Base-by-base conservation (phyloP, 495 filamentous ascomycete genomes). In the Podospora tetraspora region DNA sequence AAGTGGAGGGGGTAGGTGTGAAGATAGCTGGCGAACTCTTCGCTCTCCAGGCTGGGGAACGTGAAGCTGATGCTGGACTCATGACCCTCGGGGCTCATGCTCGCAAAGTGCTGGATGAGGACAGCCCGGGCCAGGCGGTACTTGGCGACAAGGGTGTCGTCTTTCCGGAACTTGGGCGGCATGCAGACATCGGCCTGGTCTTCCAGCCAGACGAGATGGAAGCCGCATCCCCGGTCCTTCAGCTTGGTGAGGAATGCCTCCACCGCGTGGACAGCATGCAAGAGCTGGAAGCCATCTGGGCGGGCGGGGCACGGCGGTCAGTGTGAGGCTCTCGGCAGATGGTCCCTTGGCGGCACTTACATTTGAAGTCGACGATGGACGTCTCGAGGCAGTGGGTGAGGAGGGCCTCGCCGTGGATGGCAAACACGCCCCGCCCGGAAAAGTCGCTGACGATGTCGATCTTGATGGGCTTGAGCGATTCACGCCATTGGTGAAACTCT, bases 391-490 rank as follows among this genome's bases (percentile, higher is more conserved):
- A 88, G 52, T 88, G 74, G 13, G 87, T 77, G 1, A 94, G 77
- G 11, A 93, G 78, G 0, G 90, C 89, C 66, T 94, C 91, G 2
- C 90, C 91, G 69, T 94, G 88, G 56, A 94, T 81, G 10, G 91
- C 74, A 76, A 92, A 92, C 1, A 88, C 80, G 67, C 91, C 90
- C 60, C 84, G 81, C 19, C 91, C 91, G 11, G 88, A 88, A 76
- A 90, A 92, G 72, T 93, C 91, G 3, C 91, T 89, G 3, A 90
- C 82, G 2, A 91, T 79, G 73, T 91, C 88, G 34, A 90, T 71
- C 24, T 66, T 77, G 34, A 73, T 67, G n/a, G 79, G 70, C 13
- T 65, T 59, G 12, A 71, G 58, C 57, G 63, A 16, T 22, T 27
- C 59, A 61, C 68, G 71, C 75, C 73, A 77, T 24, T 30, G 23